Evolutionary conservation across 129 eudicot genomes (phyloP), one percentile per base, ranked within the genome.

Genomic region (Tagetes erecta): DNA sequence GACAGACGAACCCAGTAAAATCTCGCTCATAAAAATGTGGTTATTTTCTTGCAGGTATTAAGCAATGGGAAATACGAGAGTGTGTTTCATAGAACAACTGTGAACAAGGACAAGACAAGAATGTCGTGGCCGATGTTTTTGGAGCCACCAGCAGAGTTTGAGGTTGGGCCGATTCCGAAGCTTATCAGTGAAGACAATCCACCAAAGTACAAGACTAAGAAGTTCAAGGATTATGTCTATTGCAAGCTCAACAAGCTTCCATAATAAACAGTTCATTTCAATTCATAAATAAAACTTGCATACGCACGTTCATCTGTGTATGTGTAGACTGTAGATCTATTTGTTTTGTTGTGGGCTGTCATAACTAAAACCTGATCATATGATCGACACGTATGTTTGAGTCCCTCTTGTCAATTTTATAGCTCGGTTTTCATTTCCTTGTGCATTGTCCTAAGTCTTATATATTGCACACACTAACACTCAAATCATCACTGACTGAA

Each of bases 61-160:
- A 89, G 96, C 89, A 86, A 89, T 55, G 96, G 96, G 6, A 80
- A 71, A n/a, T 86, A 84, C 71, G 86, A 92, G 82, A 86, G 92
- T 7, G 98, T 92, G 59, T 79, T 72, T 27, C 96, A 92, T 45
- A 81, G 98, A 68, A 78, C 95, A 75, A 83, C 85, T 0, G 95
- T 92, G 70, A 87, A 82, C 86, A 89, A 87, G 82, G 93, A 89
- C 2, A 82, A 73, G 36, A 87, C 95, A 39, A 84, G 96, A 69
- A 87, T 92, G 92, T 89, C 96, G 38, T 92, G 97, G 96, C 96
- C 97, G 10, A 83, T 92, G 51, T 87, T 92, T 67, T 53, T 87
- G 64, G 96, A 89, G 82, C 98, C 98, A 60, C 92, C 96, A 37
- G 47, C 83, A n/a, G 88, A 89, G 71, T 82, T 73, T 46, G 90